A percentile compares a stretch with the other conserved stretches of the same genome.
Evolutionary conservation across 148 eudicot genomes (phyloP).

Genomic region (Rhododendron mucronatum): DNA sequence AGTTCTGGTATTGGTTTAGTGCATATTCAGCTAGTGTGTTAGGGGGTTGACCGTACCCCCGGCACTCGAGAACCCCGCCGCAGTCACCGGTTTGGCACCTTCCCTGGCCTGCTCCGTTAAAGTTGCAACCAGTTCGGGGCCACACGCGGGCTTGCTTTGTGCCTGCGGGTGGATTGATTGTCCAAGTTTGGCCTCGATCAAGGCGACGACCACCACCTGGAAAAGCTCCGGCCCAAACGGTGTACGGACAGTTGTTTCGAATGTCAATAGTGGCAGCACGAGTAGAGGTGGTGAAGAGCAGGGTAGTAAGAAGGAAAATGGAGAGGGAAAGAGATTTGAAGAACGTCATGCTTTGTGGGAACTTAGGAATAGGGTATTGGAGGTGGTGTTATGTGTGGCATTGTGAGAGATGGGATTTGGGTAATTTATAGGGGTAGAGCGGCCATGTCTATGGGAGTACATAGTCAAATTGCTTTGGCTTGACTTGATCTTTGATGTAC

Average conservation of each 20-base stretch:
- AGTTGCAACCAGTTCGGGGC: conserved; percentile 47
- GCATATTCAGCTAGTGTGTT: conserved; percentile 48
- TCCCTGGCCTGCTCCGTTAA: conserved; percentile 29
- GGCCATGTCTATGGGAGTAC: neutral
- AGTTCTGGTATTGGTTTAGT: conserved; percentile 21
- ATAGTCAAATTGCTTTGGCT: no score
- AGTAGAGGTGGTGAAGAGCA: conserved; percentile 13
- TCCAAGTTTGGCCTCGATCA: neutral
- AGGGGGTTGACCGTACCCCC: conserved; percentile 31
- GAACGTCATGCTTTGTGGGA: neutral
- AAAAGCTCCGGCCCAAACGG: neutral
- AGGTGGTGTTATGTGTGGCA: neutral
- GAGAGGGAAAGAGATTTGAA: neutral
- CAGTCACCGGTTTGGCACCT: conserved; percentile 51
- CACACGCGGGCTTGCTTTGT: conserved; percentile 40
- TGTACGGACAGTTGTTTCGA: neutral
- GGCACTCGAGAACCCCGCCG: conserved; percentile 35
- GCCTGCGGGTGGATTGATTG: neutral
- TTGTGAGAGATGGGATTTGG: neutral
- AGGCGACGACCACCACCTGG: neutral
- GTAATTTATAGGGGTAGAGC: neutral
- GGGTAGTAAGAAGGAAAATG: neutral
- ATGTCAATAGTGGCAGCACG: neutral
- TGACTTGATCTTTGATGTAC: no score
- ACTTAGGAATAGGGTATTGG: neutral